Conservation (phyloP, 495 filamentous ascomycete species). For the Astrothelium macrocarpum region DNA sequence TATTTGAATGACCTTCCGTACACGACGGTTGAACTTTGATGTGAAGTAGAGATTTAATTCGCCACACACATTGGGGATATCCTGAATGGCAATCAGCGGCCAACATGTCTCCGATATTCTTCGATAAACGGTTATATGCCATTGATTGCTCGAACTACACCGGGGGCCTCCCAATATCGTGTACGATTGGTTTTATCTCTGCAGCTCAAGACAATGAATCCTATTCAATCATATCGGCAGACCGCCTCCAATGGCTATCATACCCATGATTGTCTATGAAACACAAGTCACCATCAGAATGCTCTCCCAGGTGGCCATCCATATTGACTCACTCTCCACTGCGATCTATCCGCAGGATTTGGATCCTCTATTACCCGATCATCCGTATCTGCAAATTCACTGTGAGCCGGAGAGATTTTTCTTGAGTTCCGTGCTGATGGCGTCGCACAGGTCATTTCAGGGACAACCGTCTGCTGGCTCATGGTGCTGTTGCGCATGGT, state of each 20-base stretch:
- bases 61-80: too few relatives aligned
- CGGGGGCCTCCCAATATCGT: too few relatives aligned
- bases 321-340: constrained; percentile 3
- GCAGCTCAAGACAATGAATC: not conserved
- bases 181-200: too few relatives aligned
- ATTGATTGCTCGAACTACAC: too few relatives aligned
- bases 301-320: constrained; percentile 4
- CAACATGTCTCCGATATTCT: too few relatives aligned
- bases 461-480: constrained; percentile 3
- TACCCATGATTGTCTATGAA: not conserved
- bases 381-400: not conserved
- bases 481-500: not conserved
- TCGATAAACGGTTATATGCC: too few relatives aligned
- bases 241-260: not conserved
- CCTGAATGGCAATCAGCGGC: too few relatives aligned
- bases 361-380: not conserved
- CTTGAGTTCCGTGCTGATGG: too few relatives aligned
- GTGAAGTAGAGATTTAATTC: too few relatives aligned
- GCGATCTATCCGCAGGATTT: not conserved
- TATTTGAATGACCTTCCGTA: too few relatives aligned
- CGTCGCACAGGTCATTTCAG: not conserved
- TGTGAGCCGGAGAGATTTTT: not conserved
- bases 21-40: too few relatives aligned
- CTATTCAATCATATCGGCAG: not conserved
- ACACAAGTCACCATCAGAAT: not conserved